Conservation (phyloP, 2,329 filamentous ascomycete species). For the Lecanicillium sp. region DNA sequence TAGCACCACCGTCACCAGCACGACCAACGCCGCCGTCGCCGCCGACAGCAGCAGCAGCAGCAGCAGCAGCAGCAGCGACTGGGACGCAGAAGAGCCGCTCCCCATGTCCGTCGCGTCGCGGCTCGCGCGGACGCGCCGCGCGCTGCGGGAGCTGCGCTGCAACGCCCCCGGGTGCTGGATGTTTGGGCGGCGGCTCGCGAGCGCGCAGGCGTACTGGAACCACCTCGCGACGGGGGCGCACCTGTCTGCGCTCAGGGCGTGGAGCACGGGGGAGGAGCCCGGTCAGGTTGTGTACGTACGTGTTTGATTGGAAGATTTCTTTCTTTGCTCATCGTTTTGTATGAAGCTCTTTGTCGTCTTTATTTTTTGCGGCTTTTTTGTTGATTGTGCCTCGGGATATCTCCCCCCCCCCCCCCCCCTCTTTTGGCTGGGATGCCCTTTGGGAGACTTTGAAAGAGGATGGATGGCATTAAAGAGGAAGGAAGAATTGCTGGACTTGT, state of each 20-base stretch:
- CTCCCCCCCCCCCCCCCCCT: no score
- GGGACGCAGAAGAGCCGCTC: background rate
- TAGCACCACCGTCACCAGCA: background rate
- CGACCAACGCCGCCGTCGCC: background rate
- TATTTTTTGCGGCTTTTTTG: no score
- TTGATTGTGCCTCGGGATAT: no score
- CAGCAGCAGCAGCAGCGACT: no score
- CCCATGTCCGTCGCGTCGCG: background rate
- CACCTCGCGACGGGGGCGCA: constrained; percentile 1
- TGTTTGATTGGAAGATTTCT: background rate
- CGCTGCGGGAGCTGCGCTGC: constrained; percentile 4
- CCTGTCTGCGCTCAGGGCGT: background rate
- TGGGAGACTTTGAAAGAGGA: no score
- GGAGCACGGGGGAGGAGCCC: background rate
- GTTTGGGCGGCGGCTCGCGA: background rate
- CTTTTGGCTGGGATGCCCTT: no score
- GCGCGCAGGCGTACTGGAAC: background rate
- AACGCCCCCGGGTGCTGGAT: background rate
- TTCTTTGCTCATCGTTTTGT: background rate
- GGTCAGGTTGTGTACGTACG: background rate
- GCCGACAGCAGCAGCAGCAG: background rate
- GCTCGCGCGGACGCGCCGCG: background rate
- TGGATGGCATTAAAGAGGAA: no score
- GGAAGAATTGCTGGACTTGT: no score
- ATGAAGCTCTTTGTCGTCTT: no score